These are phyloP conservation scores for Talaromyces nanjingensis DNA, from an alignment of 495 filamentous ascomycete genomes.

Conservation along the genomic window DNA sequence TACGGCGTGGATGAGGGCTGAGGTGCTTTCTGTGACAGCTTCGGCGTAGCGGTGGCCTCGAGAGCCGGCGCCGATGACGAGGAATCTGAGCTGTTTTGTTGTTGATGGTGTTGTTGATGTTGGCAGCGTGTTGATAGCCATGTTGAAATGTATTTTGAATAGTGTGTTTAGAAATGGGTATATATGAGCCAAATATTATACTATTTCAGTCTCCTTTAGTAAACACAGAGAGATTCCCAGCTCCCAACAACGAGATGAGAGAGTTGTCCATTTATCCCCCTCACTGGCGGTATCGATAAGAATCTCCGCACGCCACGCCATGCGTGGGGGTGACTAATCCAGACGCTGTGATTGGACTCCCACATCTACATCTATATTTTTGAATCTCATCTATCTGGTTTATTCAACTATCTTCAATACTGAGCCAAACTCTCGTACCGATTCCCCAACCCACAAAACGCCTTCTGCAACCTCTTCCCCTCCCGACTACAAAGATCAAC, in stretches of 20 bases:
- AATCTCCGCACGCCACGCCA: constrained; percentile 5
- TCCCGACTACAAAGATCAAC: neutral
- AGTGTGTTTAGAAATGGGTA: too few relatives aligned
- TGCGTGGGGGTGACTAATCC: neutral
- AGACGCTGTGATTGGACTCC: neutral
- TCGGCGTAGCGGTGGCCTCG: constrained; percentile 71
- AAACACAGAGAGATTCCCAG: too few relatives aligned
- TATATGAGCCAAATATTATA: too few relatives aligned
- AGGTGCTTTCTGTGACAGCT: constrained; percentile 52
- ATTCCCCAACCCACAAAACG: constrained; percentile 28
- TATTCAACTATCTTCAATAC: too few relatives aligned
- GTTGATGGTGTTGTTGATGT: neutral
- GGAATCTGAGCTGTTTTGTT: constrained; percentile 37
- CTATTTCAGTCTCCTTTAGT: too few relatives aligned
- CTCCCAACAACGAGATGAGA: neutral
- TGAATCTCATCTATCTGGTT: too few relatives aligned
- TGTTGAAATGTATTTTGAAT: too few relatives aligned
- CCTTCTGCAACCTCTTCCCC: constrained; percentile 19
- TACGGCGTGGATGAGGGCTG: constrained; percentile 64
- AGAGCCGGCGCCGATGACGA: constrained; percentile 85
- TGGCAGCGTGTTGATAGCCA: neutral
- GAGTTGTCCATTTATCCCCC: neutral
- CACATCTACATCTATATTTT: neutral
- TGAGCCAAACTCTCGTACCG: constrained; percentile 18
- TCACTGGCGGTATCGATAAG: constrained; percentile 4